phyloP scores from a whole-genome alignment of 805 yeast genomes.

The Saccharomyces kudriavzevii region DNA sequence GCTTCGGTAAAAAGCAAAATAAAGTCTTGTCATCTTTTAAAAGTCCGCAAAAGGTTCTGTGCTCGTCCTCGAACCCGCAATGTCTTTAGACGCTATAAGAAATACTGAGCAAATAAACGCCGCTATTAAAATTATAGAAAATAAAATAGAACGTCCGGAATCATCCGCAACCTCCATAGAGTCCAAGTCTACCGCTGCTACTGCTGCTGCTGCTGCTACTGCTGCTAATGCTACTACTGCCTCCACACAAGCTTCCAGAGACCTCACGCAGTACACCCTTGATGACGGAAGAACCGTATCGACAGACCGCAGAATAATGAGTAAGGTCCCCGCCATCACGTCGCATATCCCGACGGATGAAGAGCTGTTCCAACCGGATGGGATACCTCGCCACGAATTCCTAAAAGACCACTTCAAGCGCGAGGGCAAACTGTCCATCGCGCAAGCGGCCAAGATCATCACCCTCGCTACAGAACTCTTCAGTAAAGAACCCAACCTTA shows the following conservation, averaged over 20 bases:
- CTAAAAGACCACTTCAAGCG: constrained; percentile 62
- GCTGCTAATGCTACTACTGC: not conserved
- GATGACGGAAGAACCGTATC: constrained; percentile 45
- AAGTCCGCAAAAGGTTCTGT: not conserved
- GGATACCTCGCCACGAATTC: constrained; percentile 65
- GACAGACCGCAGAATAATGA: constrained; percentile 45
- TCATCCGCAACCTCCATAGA: not conserved
- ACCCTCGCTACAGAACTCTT: constrained; percentile 56
- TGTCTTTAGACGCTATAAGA: constrained; percentile 28
- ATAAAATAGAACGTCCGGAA: constrained; percentile 29
- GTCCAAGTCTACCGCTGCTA: not conserved
- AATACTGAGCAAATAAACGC: constrained; percentile 54
- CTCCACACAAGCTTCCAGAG: constrained; percentile 16
- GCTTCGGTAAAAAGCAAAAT: not conserved
- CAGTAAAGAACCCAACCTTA: constrained; percentile 65
- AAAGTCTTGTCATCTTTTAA: not conserved
- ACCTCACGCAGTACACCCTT: constrained; percentile 35
- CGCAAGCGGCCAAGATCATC: constrained; percentile 64
- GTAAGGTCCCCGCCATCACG: constrained; percentile 58
- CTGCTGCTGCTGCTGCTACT: not conserved
- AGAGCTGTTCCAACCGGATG: constrained; percentile 53
- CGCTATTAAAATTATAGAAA: constrained; percentile 53
- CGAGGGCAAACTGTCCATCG: constrained; percentile 72
- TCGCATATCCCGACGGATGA: constrained; percentile 54
- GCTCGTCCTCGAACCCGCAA: not conserved